Evolutionary conservation across 805 yeast species (phyloP), one percentile per base, ranked within the genome.

Genomic region (Saccharomycopsis microspora): DNA sequence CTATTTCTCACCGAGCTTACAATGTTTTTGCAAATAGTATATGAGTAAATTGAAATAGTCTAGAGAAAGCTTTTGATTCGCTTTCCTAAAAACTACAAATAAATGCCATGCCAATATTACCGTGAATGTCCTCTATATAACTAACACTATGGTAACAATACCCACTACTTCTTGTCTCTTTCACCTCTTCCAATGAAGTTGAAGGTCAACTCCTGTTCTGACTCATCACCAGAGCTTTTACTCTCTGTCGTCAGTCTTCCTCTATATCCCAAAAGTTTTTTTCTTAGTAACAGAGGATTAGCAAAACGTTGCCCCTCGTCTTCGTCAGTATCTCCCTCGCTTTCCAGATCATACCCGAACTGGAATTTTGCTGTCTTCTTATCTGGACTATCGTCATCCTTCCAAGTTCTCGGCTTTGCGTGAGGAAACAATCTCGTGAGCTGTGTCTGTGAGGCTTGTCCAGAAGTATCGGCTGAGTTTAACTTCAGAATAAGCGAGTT

Each of bases 121-220:
- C 19, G 19, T 19, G 19, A 19, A 19, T 19, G 19, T 19, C 19
- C 19, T 19, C 19, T 19, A 19, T 19, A 19, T 19, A 19, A 19
- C 19, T 19, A 19, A 19, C 19, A 19, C 19, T 19, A 19, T 19
- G 19, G 19, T 19, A 19, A 19, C 19, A 19, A 19, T 19, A 19
- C 19, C 19, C 19, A 19, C 19, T 19, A 19, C 19, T 19, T 19
- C 19, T 19, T 19, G 19, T 19, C 19, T 19, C 19, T 19, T 19
- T 19, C 19, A 19, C 19, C 19, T 32, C 48, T 28, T 5, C 39
- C 4, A 27, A 32, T 32, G 32, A 46, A 46, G 36, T 46, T 46
- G 29, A 46, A 46, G 8, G 48, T 40, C n/a, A 46, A 28, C 31
- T 46, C 48, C 29, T 46, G 48, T 19, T 46, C 48, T 9, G 48